These are phyloP conservation scores for Helminthosporium solani DNA, from an alignment of 2,329 filamentous ascomycete genomes.

Conservation along the genomic window DNA sequence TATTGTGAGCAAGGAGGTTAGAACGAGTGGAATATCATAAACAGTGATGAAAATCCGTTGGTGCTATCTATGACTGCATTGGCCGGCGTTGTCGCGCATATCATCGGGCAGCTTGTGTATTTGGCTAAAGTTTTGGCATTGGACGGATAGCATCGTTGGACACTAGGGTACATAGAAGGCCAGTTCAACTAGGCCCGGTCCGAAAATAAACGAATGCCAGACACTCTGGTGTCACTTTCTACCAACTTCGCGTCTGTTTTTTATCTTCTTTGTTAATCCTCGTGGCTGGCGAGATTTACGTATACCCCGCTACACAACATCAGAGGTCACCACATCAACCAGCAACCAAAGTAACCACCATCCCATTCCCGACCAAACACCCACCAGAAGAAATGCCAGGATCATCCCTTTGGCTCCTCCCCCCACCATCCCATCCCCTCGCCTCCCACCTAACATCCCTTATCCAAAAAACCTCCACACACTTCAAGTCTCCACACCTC, in stretches of 20 bases:
- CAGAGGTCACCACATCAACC: too few relatives aligned
- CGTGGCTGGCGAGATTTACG: too few relatives aligned
- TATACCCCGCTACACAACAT: too few relatives aligned
- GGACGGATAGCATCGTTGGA: too few relatives aligned
- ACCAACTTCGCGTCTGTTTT: too few relatives aligned
- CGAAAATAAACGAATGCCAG: too few relatives aligned
- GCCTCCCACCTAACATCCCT: constrained; percentile 32
- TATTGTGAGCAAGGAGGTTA: neutral
- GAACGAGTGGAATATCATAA: neutral
- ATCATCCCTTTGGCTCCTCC: constrained; percentile 48
- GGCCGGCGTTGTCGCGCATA: neutral
- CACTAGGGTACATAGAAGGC: too few relatives aligned
- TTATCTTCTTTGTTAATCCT: too few relatives aligned
- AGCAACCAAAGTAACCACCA: neutral
- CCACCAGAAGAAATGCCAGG: constrained; percentile 34
- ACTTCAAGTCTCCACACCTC: constrained; percentile 38
- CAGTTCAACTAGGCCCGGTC: too few relatives aligned
- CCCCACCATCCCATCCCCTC: constrained; percentile 37
- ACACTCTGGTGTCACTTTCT: too few relatives aligned
- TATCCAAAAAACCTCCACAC: constrained; percentile 36
- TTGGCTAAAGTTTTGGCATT: too few relatives aligned
- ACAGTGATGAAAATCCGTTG: neutral
- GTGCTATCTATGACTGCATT: constrained; percentile 1
- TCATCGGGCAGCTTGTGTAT: too few relatives aligned
- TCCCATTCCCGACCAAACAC: neutral